phyloP scores from a whole-genome alignment of 441 rosid species.

The Brassica balearica region DNA sequence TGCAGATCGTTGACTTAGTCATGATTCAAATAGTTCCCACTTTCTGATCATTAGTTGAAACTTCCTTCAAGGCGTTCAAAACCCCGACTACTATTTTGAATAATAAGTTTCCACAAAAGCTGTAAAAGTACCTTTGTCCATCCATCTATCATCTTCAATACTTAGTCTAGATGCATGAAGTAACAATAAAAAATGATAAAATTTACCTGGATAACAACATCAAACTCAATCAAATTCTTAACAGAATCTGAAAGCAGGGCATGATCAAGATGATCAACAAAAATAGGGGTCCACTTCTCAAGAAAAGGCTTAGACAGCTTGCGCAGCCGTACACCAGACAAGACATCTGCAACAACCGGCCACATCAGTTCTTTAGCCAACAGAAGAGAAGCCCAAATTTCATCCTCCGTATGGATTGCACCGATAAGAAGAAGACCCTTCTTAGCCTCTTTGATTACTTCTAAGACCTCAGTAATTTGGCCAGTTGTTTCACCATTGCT shows the following conservation, averaged over 20 bases:
- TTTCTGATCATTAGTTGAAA: constrained; percentile 16
- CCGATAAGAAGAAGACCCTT: constrained; percentile 82
- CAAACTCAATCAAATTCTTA: constrained; percentile 63
- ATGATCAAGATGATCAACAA: constrained; percentile 92
- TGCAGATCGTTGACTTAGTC: constrained; percentile 14
- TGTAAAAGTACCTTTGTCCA: constrained; percentile 3
- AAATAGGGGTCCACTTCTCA: constrained; percentile 56
- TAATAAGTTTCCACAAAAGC: constrained; percentile 16
- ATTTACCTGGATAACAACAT: constrained; percentile 86
- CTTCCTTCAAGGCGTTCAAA: constrained; percentile 10
- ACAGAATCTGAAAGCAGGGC: constrained; percentile 80
- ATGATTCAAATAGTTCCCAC: constrained; percentile 21
- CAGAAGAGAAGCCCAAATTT: constrained; percentile 90
- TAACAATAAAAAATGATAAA: constrained; percentile 28
- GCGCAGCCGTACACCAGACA: constrained; percentile 93
- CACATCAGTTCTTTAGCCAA: constrained; percentile 86
- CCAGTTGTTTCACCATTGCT: constrained; percentile 39
- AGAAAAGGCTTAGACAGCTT: constrained; percentile 60
- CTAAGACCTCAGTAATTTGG: constrained; percentile 61
- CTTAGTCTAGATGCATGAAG: constrained; percentile 26
- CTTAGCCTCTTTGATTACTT: constrained; percentile 60
- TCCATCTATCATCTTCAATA: constrained; percentile 29
- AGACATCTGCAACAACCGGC: constrained; percentile 93
- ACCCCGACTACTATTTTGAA: background rate
- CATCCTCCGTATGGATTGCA: constrained; percentile 81